Conservation (phyloP, 805 yeast species). For the Barnettozyma pratensis region DNA sequence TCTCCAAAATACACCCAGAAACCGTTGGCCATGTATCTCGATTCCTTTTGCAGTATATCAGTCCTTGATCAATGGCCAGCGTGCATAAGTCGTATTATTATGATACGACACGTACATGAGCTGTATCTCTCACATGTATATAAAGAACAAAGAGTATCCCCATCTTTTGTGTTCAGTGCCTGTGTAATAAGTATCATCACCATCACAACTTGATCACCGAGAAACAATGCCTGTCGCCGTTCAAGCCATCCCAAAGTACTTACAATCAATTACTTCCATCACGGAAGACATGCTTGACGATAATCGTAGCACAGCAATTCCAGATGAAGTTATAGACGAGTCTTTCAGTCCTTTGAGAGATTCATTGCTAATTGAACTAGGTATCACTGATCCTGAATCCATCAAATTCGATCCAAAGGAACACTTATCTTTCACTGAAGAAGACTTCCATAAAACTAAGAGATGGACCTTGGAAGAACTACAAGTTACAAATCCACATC, state of each 20-base stretch:
- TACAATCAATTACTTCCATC: constrained; percentile 6
- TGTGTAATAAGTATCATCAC: too few relatives aligned
- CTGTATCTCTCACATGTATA: neutral
- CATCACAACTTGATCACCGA: too few relatives aligned
- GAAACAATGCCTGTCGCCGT: constrained; percentile 4
- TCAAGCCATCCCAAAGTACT: constrained; percentile 1
- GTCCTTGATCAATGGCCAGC: neutral
- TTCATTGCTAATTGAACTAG: constrained; percentile 8
- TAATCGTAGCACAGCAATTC: neutral
- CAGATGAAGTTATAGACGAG: constrained; percentile 6
- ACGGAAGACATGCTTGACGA: constrained; percentile 9
- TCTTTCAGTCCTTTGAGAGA: constrained; percentile 4
- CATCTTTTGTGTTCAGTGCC: neutral
- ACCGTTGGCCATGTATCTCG: neutral
- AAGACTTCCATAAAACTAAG: constrained; percentile 32
- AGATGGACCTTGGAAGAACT: constrained; percentile 44
- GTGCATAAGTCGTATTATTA: too few relatives aligned
- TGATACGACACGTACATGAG: too few relatives aligned
- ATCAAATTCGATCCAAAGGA: constrained; percentile 32
- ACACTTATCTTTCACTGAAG: constrained; percentile 35
- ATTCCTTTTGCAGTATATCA: constrained; percentile 2
- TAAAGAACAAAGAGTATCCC: neutral
- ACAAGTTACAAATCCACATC: constrained; percentile 33
- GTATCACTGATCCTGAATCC: constrained; percentile 21
- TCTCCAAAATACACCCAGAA: neutral